A percentile compares a stretch with the other conserved stretches of the same genome.
Conservation (phyloP, 305 asterid genomes). For the Striga hermonthica region DNA sequence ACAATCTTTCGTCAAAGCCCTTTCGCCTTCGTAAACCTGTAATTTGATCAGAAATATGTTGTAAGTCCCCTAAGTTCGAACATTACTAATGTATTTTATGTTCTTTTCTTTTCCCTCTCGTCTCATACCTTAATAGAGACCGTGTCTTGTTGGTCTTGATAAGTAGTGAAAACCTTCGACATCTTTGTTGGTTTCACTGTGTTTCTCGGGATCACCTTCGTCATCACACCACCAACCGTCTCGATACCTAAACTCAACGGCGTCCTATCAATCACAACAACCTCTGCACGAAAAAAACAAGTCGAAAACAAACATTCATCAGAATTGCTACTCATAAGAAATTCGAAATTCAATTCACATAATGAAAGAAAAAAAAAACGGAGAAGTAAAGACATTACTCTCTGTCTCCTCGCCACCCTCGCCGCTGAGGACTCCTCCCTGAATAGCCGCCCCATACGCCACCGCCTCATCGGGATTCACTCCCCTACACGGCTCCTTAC, state of each 20-base stretch:
- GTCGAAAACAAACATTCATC: neutral
- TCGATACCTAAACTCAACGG: conserved; percentile 40
- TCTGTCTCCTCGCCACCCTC: conserved; percentile 11
- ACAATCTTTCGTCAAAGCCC: conserved; percentile 32
- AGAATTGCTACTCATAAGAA: neutral
- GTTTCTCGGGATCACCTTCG: conserved; percentile 36
- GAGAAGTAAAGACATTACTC: conserved; percentile 4
- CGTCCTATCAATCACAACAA: conserved; percentile 24
- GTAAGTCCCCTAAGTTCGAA: too few species aligned
- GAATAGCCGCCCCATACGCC: conserved; percentile 29
- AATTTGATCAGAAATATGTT: neutral
- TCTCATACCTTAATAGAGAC: conserved; percentile 33
- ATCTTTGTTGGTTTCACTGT: conserved; percentile 27
- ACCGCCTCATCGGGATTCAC: conserved; percentile 33
- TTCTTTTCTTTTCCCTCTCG: too few species aligned
- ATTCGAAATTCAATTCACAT: neutral
- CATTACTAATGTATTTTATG: too few species aligned
- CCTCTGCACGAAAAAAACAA: conserved; percentile 14
- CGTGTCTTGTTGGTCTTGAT: conserved; percentile 36
- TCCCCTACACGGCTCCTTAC: conserved; percentile 26
- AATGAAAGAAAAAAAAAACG: too few species aligned
- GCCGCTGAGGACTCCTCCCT: conserved; percentile 16
- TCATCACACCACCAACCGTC: conserved; percentile 46
- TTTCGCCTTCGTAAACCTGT: conserved; percentile 40
- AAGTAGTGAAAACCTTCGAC: conserved; percentile 35